Evolutionary conservation across 495 filamentous ascomycete genomes (phyloP).

Genomic region (Geopyxis carbonaria): DNA sequence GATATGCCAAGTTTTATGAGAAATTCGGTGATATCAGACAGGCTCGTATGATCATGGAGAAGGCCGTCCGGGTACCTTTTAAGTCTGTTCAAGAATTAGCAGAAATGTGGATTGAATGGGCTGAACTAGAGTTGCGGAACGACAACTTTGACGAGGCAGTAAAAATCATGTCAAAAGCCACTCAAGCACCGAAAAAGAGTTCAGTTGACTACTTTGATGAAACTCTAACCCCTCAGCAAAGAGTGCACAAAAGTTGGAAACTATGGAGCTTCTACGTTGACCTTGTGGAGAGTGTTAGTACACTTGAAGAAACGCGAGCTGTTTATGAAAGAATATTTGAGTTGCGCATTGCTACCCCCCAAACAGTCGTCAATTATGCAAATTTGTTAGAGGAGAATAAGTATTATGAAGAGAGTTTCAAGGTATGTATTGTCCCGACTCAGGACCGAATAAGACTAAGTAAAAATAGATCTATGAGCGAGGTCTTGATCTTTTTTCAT

Average conservation of each 20-base stretch:
- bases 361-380: conserved; percentile 97
- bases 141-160: conserved; percentile 94
- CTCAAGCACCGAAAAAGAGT: conserved; percentile 83
- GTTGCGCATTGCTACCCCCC: conserved; percentile 89
- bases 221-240: conserved; percentile 77
- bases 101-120: conserved; percentile 98
- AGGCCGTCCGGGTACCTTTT: conserved; percentile 93
- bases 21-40: conserved; percentile 67
- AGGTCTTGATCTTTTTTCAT: conserved; percentile 89
- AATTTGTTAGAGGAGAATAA: conserved; percentile 89
- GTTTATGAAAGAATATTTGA: conserved; percentile 97
- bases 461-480: conserved; percentile 61
- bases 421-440: conserved; percentile 27
- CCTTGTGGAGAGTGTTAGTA: conserved; percentile 83
- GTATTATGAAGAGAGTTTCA: conserved; percentile 96
- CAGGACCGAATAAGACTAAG: neutral
- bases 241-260: conserved; percentile 99
- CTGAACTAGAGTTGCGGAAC: conserved; percentile 87
- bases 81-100: conserved; percentile 88
- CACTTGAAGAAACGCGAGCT: conserved; percentile 79
- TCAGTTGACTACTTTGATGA: conserved; percentile 98
- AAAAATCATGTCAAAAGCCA: conserved; percentile 90
- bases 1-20: conserved; percentile 97
- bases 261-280: conserved; percentile 99
- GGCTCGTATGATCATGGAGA: conserved; percentile 86